A percentile compares a stretch with the other conserved stretches of the same genome.
phyloP scores from a whole-genome alignment of 1,139 yeast species.

The Saccharomyces hybrid region DNA sequence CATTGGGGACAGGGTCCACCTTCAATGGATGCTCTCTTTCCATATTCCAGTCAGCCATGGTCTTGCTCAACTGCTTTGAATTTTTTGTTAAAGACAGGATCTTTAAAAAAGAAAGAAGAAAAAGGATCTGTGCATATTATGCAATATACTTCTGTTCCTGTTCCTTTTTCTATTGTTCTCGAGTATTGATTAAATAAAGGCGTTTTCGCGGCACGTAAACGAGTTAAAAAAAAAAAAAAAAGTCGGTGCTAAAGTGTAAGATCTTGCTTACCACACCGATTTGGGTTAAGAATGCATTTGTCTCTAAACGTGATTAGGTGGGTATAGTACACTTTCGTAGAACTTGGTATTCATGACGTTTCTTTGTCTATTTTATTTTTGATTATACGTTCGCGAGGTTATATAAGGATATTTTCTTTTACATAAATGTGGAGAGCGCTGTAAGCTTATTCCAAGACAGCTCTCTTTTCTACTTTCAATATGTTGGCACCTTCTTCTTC shows the following conservation, averaged over 20 bases:
- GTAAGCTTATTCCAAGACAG: constrained; percentile 3
- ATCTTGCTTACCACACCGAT: background rate
- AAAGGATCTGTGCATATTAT: background rate
- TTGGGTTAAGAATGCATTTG: background rate
- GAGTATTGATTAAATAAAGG: background rate
- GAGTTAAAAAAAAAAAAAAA: background rate
- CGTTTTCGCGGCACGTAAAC: background rate
- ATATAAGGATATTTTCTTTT: background rate
- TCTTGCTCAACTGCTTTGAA: background rate
- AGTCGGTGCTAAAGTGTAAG: background rate
- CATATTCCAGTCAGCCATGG: background rate
- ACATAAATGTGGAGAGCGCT: background rate
- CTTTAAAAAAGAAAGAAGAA: background rate
- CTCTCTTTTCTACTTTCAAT: constrained; percentile 14
- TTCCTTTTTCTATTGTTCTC: constrained; percentile 1
- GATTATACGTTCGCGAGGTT: background rate
- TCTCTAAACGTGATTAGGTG: background rate
- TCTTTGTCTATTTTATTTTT: background rate
- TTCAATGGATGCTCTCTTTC: background rate
- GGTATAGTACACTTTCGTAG: background rate
- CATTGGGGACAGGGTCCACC: constrained; percentile 21
- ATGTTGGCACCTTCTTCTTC: constrained; percentile 23
- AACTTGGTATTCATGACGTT: background rate
- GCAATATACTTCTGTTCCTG: background rate
- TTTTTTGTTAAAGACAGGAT: background rate